A percentile compares a stretch with the other conserved stretches of the same genome.
phyloP scores from a whole-genome alignment of 169 alveolate genomes.

The Eimeria necatrix region DNA sequence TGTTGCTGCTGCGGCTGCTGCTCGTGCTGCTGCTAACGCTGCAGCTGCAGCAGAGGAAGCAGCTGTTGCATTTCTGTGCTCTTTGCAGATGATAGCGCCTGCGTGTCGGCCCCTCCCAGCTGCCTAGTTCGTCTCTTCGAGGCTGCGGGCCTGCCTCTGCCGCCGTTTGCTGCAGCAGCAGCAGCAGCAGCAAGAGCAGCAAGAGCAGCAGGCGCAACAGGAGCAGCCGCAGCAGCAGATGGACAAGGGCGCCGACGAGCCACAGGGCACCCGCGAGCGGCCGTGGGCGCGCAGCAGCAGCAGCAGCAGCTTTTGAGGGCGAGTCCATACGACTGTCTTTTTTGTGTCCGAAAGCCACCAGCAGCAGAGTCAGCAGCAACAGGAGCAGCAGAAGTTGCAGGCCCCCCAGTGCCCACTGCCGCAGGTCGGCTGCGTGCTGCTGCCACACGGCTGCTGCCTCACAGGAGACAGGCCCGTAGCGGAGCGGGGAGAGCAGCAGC shows the following conservation, averaged over 20 bases:
- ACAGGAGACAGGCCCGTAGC: not conserved
- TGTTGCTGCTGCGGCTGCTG: not conserved
- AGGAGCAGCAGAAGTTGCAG: constrained; percentile 47
- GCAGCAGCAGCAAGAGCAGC: constrained; percentile 29
- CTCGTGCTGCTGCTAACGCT: not conserved
- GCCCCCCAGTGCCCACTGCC: not conserved
- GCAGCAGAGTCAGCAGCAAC: constrained; percentile 58
- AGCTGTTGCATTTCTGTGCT: not conserved
- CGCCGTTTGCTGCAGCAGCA: constrained; percentile 47
- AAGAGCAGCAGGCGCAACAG: not conserved
- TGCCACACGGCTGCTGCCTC: not conserved
- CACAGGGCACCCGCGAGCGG: not conserved
- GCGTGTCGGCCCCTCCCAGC: constrained; percentile 10
- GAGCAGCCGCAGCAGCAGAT: not conserved
- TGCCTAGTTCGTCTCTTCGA: constrained; percentile 45
- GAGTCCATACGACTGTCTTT: not conserved
- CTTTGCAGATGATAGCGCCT: not conserved
- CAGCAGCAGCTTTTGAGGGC: not conserved
- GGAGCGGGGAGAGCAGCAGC: constrained; percentile 43
- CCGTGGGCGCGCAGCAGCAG: not conserved
- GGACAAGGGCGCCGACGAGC: not conserved
- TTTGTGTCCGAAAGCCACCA: not conserved
- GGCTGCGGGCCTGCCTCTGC: constrained; percentile 38
- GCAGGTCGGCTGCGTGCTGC: not conserved
- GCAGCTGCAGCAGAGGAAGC: not conserved